Evolutionary conservation across 164 flowering plant species (phyloP).

Genomic region (Tinospora cordifolia): DNA sequence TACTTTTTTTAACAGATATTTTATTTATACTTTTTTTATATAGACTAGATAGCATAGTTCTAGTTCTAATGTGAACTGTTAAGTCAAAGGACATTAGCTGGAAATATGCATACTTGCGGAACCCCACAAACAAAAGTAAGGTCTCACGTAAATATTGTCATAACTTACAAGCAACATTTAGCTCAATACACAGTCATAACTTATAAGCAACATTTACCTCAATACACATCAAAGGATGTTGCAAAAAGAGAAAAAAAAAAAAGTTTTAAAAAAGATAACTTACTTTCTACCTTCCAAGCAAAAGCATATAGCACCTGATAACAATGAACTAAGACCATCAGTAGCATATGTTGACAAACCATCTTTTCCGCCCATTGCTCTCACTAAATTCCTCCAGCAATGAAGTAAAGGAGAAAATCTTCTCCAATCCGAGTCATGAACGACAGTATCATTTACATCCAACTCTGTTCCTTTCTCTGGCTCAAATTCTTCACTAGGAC

Average conservation of each 20-base stretch:
- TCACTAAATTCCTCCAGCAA: constrained; percentile 61
- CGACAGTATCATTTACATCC: constrained; percentile 21
- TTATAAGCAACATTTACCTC: not conserved
- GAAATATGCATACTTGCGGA: no score
- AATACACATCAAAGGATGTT: not conserved
- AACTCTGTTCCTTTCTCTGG: constrained; percentile 23
- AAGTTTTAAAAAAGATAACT: constrained; percentile 16
- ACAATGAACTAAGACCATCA: constrained; percentile 43
- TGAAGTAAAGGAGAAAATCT: constrained; percentile 49
- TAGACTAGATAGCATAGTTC: no score
- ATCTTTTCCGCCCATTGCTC: constrained; percentile 38
- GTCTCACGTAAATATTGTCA: no score
- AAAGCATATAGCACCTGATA: constrained; percentile 43
- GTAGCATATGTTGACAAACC: constrained; percentile 35
- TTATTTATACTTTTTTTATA: no score
- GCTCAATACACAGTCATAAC: not conserved
- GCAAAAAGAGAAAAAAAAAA: constrained; percentile 1
- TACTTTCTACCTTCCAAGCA: constrained; percentile 67
- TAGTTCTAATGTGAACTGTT: no score
- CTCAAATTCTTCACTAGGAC: constrained; percentile 29
- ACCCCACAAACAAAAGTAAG: no score
- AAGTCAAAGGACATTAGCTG: no score
- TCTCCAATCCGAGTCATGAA: constrained; percentile 37
- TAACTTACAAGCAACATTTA: not conserved
- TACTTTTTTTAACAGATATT: no score